These are phyloP conservation scores for Theileria parva DNA, from an alignment of 169 alveolate genomes.

Conservation along the genomic window DNA sequence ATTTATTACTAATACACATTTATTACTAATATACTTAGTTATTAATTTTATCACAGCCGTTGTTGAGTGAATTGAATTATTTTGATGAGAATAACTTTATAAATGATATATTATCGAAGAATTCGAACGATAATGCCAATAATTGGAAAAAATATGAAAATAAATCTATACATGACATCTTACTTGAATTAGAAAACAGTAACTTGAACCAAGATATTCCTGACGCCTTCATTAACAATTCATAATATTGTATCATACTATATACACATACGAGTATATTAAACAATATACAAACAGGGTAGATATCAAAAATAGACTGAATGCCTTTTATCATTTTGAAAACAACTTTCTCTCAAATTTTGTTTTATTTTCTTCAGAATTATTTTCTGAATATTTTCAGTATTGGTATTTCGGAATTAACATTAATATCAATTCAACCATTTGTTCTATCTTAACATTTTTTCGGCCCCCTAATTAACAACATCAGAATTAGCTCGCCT, in stretches of 20 bases:
- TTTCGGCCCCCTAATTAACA: too few relatives aligned
- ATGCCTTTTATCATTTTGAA: background rate
- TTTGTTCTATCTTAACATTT: too few relatives aligned
- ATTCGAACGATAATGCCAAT: constrained; percentile 39
- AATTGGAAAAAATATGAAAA: constrained; percentile 41
- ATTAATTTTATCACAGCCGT: constrained; percentile 8
- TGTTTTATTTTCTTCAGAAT: too few relatives aligned
- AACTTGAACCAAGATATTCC: constrained; percentile 10
- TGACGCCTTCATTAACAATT: constrained; percentile 24
- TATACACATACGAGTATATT: too few relatives aligned
- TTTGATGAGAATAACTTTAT: constrained; percentile 23
- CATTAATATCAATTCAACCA: too few relatives aligned
- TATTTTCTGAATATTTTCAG: too few relatives aligned
- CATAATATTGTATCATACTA: background rate
- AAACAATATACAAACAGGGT: background rate
- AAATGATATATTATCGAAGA: background rate
- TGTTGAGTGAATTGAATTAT: constrained; percentile 36
- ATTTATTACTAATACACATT: too few relatives aligned
- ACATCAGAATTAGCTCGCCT: too few relatives aligned
- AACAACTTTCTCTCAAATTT: background rate
- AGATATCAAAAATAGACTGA: background rate
- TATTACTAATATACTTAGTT: too few relatives aligned
- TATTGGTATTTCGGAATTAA: too few relatives aligned
- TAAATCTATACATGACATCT: constrained; percentile 37
- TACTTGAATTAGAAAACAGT: constrained; percentile 33